Conservation (phyloP, 331 rosid species). For the Dryas integrifolia region DNA sequence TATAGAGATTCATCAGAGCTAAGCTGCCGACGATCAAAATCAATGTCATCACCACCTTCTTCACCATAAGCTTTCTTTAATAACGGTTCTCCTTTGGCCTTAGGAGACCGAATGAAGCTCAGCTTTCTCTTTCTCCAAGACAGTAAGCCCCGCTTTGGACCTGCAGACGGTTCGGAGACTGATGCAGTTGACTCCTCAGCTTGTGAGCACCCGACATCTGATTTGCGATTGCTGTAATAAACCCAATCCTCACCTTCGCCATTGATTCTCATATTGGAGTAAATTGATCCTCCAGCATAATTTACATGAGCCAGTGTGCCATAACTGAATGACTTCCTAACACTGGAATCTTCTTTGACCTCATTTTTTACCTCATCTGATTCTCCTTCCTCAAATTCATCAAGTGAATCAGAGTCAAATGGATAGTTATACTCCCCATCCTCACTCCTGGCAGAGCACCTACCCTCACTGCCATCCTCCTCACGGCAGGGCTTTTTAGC, state of each 20-base stretch:
- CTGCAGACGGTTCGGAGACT: constrained; percentile 50
- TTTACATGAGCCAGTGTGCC: constrained; percentile 88
- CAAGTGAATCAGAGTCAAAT: constrained; percentile 87
- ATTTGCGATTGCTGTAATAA: constrained; percentile 78
- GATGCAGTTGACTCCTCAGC: constrained; percentile 56
- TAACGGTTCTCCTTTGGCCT: constrained; percentile 93
- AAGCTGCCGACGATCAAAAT: constrained; percentile 91
- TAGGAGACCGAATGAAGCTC: constrained; percentile 93
- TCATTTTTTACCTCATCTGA: constrained; percentile 89
- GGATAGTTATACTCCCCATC: constrained; percentile 89
- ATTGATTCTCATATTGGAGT: constrained; percentile 50
- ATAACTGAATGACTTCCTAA: constrained; percentile 94
- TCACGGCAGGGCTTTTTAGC: constrained; percentile 69
- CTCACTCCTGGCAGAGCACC: constrained; percentile 81
- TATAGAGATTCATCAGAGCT: constrained; percentile 87
- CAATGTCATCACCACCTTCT: constrained; percentile 99
- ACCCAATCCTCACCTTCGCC: constrained; percentile 77
- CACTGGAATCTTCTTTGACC: constrained; percentile 66
- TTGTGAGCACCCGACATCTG: constrained; percentile 55
- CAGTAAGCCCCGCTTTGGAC: constrained; percentile 80
- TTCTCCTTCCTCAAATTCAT: constrained; percentile 84
- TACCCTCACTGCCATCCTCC: constrained; percentile 87
- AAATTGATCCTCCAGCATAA: constrained; percentile 75
- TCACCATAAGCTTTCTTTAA: constrained; percentile 90
- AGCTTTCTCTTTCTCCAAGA: constrained; percentile 99